A percentile compares a stretch with the other conserved stretches of the same genome.
phyloP scores from a whole-genome alignment of 306 rosid species.

The Datisca glomerata region DNA sequence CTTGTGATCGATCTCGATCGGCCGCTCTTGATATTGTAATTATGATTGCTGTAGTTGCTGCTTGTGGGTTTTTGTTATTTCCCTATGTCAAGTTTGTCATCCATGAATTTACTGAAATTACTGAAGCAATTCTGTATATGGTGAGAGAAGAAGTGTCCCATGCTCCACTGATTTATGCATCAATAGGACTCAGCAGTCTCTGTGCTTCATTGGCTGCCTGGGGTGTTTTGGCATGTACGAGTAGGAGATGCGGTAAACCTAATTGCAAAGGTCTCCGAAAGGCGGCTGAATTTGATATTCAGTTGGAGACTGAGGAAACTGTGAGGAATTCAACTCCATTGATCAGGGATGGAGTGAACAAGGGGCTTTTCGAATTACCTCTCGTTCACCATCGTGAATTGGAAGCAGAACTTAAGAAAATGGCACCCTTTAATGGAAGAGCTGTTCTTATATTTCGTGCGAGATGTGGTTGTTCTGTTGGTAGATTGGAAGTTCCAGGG shows the following conservation, averaged over 20 bases:
- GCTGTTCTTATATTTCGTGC: conserved; percentile 73
- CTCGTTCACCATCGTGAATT: conserved; percentile 84
- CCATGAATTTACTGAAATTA: conserved; percentile 22
- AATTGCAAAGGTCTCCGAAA: conserved; percentile 69
- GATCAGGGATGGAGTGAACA: conserved; percentile 43
- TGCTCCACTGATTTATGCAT: conserved; percentile 62
- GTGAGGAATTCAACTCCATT: conserved; percentile 49
- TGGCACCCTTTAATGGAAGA: conserved; percentile 88
- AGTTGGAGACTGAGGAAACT: conserved; percentile 85
- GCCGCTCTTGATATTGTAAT: conserved; percentile 57
- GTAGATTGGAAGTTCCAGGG: conserved; percentile 93
- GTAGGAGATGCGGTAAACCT: conserved; percentile 68
- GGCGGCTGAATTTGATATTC: conserved; percentile 89
- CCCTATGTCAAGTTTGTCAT: conserved; percentile 45
- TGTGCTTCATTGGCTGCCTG: conserved; percentile 71
- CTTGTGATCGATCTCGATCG: conserved; percentile 74
- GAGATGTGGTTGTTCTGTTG: conserved; percentile 94
- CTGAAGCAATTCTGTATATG: conserved; percentile 20
- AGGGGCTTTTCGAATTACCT: conserved; percentile 72
- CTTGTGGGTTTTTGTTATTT: conserved; percentile 49
- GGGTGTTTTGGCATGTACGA: conserved; percentile 54
- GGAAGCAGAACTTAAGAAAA: conserved; percentile 92
- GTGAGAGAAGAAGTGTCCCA: conserved; percentile 49
- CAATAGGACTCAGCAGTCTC: conserved; percentile 39
- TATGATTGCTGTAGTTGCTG: conserved; percentile 52